Evolutionary conservation across 2,329 filamentous ascomycete genomes (phyloP).

Genomic region (Ceratocystis huliohia): DNA sequence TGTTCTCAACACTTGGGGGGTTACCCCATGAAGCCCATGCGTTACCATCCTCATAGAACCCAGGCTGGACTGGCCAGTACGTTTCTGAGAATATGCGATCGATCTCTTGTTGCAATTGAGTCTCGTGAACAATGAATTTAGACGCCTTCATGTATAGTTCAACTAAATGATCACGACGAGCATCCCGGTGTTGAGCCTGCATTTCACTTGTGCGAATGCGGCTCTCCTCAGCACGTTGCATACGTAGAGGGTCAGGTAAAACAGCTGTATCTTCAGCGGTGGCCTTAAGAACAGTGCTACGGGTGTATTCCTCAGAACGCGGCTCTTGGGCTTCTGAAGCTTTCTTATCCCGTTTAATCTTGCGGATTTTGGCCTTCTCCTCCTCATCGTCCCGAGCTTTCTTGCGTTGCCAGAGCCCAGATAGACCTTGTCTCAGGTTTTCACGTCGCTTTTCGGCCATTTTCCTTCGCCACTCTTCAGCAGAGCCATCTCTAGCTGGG

Average conservation of each 20-base stretch:
- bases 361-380: conserved; percentile 32
- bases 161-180: conserved; percentile 60
- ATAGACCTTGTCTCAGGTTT: conserved; percentile 60
- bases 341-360: conserved; percentile 35
- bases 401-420: conserved; percentile 57
- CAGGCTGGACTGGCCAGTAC: conserved; percentile 33
- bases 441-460: conserved; percentile 60
- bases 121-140: conserved; percentile 72
- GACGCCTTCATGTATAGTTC: conserved; percentile 81
- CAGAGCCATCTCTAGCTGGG: conserved; percentile 28
- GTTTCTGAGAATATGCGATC: conserved; percentile 62
- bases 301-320: conserved; percentile 65
- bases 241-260: conserved; percentile 50
- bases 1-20: conserved; percentile 35
- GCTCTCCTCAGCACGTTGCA: conserved; percentile 38
- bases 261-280: conserved; percentile 39
- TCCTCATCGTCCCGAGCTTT: conserved; percentile 30
- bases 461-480: conserved; percentile 51
- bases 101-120: conserved; percentile 60
- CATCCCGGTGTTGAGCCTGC: conserved; percentile 41
- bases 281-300: conserved; percentile 47
- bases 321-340: conserved; percentile 52
- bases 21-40: conserved; percentile 40
- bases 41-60: conserved; percentile 32
- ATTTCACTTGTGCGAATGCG: conserved; percentile 32